Percentiles rank a stretch among this genome's conserved stretches.
Evolutionary conservation across 106 monocot genomes (phyloP).

Genomic region (Agapanthus africanus): DNA sequence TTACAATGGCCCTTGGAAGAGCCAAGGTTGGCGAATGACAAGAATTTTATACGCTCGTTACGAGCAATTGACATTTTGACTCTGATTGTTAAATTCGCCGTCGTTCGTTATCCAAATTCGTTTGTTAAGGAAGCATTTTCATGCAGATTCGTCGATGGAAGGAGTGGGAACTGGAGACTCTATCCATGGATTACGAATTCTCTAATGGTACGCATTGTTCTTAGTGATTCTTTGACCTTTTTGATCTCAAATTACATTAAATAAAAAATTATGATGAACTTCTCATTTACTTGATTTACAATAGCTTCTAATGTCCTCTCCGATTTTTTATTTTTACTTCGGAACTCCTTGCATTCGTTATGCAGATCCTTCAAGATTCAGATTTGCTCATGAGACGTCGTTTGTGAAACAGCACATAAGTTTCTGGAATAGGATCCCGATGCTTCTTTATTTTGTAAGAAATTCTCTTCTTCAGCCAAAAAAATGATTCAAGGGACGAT

Average conservation of each 20-base stretch:
- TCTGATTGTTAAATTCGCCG: not conserved
- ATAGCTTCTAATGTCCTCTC: not conserved
- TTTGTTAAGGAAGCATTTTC: not conserved
- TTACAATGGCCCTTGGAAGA: constrained; percentile 54
- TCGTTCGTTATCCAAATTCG: not conserved
- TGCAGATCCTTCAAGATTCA: constrained; percentile 3
- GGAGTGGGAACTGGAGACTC: constrained; percentile 44
- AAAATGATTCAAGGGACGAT: too few species aligned
- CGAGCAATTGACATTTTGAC: too few species aligned
- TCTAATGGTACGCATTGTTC: constrained; percentile 39
- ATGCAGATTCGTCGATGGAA: constrained; percentile 50
- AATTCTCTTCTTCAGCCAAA: not conserved
- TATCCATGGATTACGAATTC: constrained; percentile 26
- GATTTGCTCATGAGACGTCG: not conserved
- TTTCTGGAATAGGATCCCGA: not conserved
- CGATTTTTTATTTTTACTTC: not conserved
- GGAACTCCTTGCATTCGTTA: not conserved
- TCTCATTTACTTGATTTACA: too few species aligned
- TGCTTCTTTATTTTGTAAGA: not conserved
- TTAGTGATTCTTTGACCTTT: not conserved
- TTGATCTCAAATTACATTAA: not conserved
- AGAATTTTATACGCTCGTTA: too few species aligned
- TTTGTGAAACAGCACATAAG: not conserved
- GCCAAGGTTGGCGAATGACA: too few species aligned
- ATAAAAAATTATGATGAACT: too few species aligned